Evolutionary conservation across 352 stramenopile genomes (phyloP).

Genomic region (Phytophthora uliginosa): DNA sequence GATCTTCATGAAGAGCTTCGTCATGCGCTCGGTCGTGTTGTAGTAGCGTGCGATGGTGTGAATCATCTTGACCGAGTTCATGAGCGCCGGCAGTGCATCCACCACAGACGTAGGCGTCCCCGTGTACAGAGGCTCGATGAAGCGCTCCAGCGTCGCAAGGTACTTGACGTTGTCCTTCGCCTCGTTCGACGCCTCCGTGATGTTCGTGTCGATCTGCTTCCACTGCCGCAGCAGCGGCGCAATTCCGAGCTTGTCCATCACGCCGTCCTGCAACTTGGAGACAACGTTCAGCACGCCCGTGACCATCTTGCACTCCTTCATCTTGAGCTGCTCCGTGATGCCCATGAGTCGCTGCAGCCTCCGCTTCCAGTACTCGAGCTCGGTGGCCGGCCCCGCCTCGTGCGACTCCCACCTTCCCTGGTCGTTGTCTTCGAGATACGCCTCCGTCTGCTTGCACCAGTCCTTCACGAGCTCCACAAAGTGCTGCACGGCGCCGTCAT

Average conservation of each 20-base stretch:
- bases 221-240: slow-evolving; percentile 74
- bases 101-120: slow-evolving; percentile 69
- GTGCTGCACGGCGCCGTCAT: slow-evolving; percentile 79
- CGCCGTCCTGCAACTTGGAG: slow-evolving; percentile 80
- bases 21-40: slow-evolving; percentile 93
- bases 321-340: slow-evolving; percentile 93
- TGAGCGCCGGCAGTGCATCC: slow-evolving; percentile 84
- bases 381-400: slow-evolving; percentile 82
- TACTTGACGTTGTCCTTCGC: slow-evolving; percentile 92
- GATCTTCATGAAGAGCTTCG: slow-evolving; percentile 93
- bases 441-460: slow-evolving; percentile 91
- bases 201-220: slow-evolving; percentile 92
- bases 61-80: slow-evolving; percentile 94
- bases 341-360: slow-evolving; percentile 85
- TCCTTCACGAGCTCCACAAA: slow-evolving; percentile 92
- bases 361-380: slow-evolving; percentile 91
- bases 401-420: slow-evolving; percentile 84
- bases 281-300: slow-evolving; percentile 85
- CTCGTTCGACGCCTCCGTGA: slow-evolving; percentile 87
- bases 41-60: slow-evolving; percentile 92
- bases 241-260: slow-evolving; percentile 74
- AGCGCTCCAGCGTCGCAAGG: slow-evolving; percentile 83
- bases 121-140: slow-evolving; percentile 88
- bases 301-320: slow-evolving; percentile 91
- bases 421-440: slow-evolving; percentile 89